Evolutionary conservation across 495 filamentous ascomycete genomes (phyloP).

Genomic region (Staphylotrichum tortipilum): DNA sequence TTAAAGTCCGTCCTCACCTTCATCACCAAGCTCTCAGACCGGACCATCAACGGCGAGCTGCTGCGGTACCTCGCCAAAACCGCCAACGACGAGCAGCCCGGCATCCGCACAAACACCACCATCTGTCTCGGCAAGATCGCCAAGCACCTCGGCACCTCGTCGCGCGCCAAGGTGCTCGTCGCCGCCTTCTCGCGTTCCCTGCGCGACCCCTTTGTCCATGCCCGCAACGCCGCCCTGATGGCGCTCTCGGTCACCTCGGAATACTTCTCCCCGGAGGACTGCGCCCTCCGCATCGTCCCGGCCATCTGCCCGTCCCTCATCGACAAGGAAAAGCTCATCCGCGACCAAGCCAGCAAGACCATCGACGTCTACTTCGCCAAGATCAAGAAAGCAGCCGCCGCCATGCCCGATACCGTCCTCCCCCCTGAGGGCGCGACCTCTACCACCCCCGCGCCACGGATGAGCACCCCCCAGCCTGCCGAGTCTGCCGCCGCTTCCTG

Average conservation of each 20-base stretch:
- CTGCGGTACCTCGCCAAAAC: constrained; percentile 89
- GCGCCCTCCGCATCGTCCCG: constrained; percentile 72
- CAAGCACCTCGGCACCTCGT: constrained; percentile 69
- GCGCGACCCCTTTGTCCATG: constrained; percentile 89
- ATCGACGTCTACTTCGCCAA: constrained; percentile 82
- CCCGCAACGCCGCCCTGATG: constrained; percentile 77
- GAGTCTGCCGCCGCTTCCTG: constrained; percentile 49
- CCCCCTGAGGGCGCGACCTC: constrained; percentile 39
- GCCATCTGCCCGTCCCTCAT: constrained; percentile 67
- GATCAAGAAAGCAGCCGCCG: constrained; percentile 64
- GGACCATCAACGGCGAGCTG: constrained; percentile 87
- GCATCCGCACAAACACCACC: constrained; percentile 94
- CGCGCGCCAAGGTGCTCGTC: constrained; percentile 78
- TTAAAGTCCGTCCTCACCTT: constrained; percentile 84
- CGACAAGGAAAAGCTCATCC: constrained; percentile 86
- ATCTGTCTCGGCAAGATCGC: constrained; percentile 96
- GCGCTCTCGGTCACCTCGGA: constrained; percentile 79
- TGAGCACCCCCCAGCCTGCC: constrained; percentile 59
- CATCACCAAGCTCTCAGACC: constrained; percentile 80
- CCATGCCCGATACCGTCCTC: constrained; percentile 73
- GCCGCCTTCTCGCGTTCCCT: constrained; percentile 86
- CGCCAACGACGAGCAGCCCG: constrained; percentile 94
- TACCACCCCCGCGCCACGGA: constrained; percentile 45
- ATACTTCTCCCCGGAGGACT: constrained; percentile 83
- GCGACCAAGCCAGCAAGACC: constrained; percentile 86